Evolutionary conservation across 352 stramenopile genomes (phyloP).

Genomic region (Pythium biforme): DNA sequence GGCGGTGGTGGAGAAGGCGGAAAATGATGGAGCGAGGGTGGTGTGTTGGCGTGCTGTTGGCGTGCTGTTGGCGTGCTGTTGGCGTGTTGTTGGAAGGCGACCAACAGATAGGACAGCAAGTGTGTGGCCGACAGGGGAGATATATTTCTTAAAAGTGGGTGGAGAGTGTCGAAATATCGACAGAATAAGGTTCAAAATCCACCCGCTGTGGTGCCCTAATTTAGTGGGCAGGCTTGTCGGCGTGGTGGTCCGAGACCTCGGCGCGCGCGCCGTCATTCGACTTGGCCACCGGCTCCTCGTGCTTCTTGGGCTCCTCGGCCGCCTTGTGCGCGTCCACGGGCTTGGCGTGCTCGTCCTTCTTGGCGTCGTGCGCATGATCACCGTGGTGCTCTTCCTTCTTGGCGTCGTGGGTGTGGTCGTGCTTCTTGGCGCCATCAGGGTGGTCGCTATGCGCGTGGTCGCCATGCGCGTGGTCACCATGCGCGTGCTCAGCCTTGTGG

Average conservation of each 20-base stretch:
- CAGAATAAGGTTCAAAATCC: slow-evolving; percentile 15
- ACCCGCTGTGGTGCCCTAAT: too few relatives aligned
- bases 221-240: slow-evolving; percentile 26
- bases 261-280: slow-evolving; percentile 19
- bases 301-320: background rate
- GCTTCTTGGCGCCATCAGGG: background rate
- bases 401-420: background rate
- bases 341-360: slow-evolving; percentile 2
- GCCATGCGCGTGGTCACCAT: background rate
- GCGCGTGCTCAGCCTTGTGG: slow-evolving; percentile 12
- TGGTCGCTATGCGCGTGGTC: slow-evolving; percentile 7
- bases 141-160: slow-evolving; percentile 18
- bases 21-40: slow-evolving; percentile 5
- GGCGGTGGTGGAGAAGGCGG: background rate
- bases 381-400: slow-evolving; percentile 11
- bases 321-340: too few relatives aligned
- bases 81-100: slow-evolving; percentile 1
- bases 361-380: background rate
- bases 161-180: slow-evolving; percentile 2
- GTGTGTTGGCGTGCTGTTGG: background rate
- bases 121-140: background rate
- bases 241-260: slow-evolving; percentile 25
- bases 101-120: background rate
- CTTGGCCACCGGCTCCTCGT: slow-evolving; percentile 13
- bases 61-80: background rate